Evolutionary conservation across 2,329 filamentous ascomycete species (phyloP), one percentile per base, ranked within the genome.

Genomic region (Plenodomus lindquistii): DNA sequence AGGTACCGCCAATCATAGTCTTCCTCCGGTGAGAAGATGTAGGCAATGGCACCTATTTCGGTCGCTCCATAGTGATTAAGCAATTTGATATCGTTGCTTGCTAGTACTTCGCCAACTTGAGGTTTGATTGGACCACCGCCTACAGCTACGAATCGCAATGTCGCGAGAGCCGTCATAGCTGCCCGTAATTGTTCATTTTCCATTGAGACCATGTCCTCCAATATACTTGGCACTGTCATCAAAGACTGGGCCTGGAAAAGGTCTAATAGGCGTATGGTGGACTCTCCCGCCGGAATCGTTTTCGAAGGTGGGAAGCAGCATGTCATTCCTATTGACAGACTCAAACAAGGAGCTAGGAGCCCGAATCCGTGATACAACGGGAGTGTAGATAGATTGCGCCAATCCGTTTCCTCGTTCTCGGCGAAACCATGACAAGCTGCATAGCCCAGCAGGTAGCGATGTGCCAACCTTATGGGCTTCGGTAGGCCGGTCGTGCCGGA

Each of bases 401-500:
- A 21, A 8, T 34, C 2, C 13, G 31, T 22, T 2, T 43, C 37
- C 7, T 36, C 36, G 21, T 29, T 24, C 8, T 34, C 9, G 17
- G 37, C n/a, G 7, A 52, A 40, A 17, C 31, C 17, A 17, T 52
- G 44, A n/a, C 39, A 43, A 35, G 39, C 37, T 1, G 45, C 46
- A 16, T 21, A 45, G 6, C 40, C 40, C 3, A 50, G 21, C 2
- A 50, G 42, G 22, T 49, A 42, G 3, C 19, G 75, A 62, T 86
- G 81, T 0, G 77, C 80, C 40, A 82, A 77, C 46, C 75, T 81
- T 35, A 86, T 84, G 0, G 83, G 81, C 52, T 85, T 85, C 0
- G 83, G 83, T 0, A 85, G 71, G 0, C 83, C 82, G 0, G 84
- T 85, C 0, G 79, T 82, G 10, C 83, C 82, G 16, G 71, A 74